Evolutionary conservation across 208 protist species (phyloP), one percentile per base, ranked within the genome.

Genomic region (Trypanosoma brucei): DNA sequence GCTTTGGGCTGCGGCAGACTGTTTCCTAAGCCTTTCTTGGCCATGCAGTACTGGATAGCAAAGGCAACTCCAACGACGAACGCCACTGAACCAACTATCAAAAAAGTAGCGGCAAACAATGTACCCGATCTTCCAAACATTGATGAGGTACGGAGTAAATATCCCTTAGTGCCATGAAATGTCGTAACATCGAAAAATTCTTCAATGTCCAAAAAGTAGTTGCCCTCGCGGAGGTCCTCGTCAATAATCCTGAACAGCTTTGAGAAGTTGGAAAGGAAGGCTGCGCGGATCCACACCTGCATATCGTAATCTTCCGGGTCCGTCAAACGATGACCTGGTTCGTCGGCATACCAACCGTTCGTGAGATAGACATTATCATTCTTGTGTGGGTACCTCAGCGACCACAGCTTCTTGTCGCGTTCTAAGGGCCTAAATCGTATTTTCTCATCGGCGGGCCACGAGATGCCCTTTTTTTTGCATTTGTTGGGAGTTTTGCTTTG

Each of bases 281-380:
- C 92, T 39, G 78, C 85, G 42, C 93, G 75, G 87, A 99, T 97
- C 98, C 98, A 99, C 42, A 99, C 97, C 46, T 99, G 96, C 34
- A 99, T 88, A 68, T 99, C 95, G 55, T 95, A 82, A 84, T 99
- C 93, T 44, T 54, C 55, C 40, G 76, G 86, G 55, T 91, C 75
- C 30, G 89, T 88, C 62, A 97, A 58, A 35, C 74, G 40, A 72
- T 97, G 92, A 7, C 86, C 86, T 5, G 86, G 72, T 71, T 95
- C 89, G 59, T 90, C 59, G 22, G 81, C 64, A 68, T 95, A 93
- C 84, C 84, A 95, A 14, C 89, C 89, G 34, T 89, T 75, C 45
- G 72, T 79, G 44, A 95, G 81, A 65, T 84, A 93, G 38, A 73
- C 70, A 64, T 94, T 87, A 62, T 76, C 58, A 14, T 83, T 90